Conservation (phyloP, 2,329 filamentous ascomycete genomes). For the Diaporthe nobilis region DNA sequence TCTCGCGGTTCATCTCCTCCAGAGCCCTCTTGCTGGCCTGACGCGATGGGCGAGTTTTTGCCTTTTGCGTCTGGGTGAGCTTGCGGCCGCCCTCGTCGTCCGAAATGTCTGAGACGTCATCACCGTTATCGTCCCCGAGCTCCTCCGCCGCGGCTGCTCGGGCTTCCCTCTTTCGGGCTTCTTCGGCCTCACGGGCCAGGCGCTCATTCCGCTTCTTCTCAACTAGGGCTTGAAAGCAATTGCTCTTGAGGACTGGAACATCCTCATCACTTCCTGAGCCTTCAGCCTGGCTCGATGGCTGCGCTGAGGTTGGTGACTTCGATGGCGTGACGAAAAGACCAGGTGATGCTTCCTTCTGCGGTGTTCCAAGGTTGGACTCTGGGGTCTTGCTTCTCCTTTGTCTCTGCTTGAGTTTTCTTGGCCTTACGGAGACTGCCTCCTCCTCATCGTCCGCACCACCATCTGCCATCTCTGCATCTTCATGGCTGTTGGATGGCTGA, state of each 20-base stretch:
- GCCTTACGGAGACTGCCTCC: constrained; percentile 57
- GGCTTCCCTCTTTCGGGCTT: constrained; percentile 64
- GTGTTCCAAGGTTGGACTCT: constrained; percentile 49
- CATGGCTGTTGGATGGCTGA: constrained; percentile 11
- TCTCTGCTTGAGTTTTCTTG: constrained; percentile 57
- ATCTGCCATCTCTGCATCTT: constrained; percentile 45
- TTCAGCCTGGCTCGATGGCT: constrained; percentile 43
- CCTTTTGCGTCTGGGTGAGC: constrained; percentile 77
- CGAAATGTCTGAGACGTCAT: constrained; percentile 67
- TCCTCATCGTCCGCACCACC: constrained; percentile 50
- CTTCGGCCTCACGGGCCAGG: constrained; percentile 74
- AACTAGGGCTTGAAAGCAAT: constrained; percentile 79
- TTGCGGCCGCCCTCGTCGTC: constrained; percentile 75
- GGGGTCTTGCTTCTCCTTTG: constrained; percentile 53
- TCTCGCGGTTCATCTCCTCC: constrained; percentile 95
- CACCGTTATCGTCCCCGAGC: constrained; percentile 58
- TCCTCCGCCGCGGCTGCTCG: constrained; percentile 58
- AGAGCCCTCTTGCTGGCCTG: constrained; percentile 96
- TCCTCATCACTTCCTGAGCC: constrained; percentile 63
- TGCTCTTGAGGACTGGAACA: constrained; percentile 63
- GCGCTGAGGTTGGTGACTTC: constrained; percentile 50
- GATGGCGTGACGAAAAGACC: constrained; percentile 71
- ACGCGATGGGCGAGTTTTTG: constrained; percentile 75
- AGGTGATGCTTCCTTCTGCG: constrained; percentile 58
- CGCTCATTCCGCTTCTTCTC: constrained; percentile 81